phyloP scores from a whole-genome alignment of 2,329 filamentous ascomycete genomes.

The Colletotrichum theobromicola region DNA sequence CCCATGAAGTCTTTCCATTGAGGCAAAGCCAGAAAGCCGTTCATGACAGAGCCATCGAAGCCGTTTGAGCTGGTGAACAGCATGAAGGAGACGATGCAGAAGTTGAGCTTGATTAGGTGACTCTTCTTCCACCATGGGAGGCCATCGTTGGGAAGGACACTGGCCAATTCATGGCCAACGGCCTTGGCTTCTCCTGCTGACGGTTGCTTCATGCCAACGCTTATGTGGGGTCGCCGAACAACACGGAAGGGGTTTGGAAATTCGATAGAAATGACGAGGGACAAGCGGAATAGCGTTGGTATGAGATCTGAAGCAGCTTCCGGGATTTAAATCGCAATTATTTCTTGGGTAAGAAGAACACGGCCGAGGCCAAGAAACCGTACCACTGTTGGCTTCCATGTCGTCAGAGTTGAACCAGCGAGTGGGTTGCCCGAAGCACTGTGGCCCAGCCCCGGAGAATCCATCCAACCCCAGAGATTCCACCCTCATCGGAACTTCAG shows the following conservation, averaged over 20 bases:
- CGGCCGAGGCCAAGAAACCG: background rate
- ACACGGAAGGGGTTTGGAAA: background rate
- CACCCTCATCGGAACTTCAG: background rate
- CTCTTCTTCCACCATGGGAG: conserved; percentile 12
- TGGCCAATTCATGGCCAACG: conserved; percentile 13
- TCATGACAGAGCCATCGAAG: conserved; percentile 21
- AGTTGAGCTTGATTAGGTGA: conserved; percentile 13
- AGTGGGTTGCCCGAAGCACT: background rate
- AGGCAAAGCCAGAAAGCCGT: conserved; percentile 10
- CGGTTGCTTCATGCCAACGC: background rate
- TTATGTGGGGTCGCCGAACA: background rate
- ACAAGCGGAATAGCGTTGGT: background rate
- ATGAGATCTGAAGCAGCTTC: background rate
- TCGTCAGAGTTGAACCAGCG: conserved; percentile 1
- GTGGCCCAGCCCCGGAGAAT: background rate
- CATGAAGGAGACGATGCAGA: conserved; percentile 11
- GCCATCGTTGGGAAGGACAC: conserved; percentile 7
- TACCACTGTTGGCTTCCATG: background rate
- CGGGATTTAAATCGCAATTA: background rate
- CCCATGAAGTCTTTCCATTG: conserved; percentile 13
- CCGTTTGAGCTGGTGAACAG: conserved; percentile 16
- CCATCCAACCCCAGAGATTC: conserved; percentile 1
- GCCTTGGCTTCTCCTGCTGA: conserved; percentile 1
- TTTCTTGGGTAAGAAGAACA: background rate
- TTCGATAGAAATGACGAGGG: background rate